phyloP scores from a whole-genome alignment of 2,329 filamentous ascomycete species.

The Calonectria naviculata region DNA sequence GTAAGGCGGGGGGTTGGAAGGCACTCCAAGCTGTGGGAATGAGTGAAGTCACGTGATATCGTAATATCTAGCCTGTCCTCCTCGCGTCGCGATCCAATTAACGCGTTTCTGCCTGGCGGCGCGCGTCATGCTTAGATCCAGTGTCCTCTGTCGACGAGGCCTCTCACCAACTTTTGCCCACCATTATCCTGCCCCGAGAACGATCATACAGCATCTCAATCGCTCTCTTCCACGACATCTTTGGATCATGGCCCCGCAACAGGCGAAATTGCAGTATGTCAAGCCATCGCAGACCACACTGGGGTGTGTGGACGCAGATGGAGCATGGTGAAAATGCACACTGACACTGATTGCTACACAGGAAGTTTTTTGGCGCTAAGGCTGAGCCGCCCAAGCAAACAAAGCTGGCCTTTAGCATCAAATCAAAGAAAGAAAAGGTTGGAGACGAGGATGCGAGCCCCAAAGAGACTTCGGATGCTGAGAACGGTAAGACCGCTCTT shows the following conservation, averaged over 20 bases:
- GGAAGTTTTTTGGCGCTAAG: conserved; percentile 84
- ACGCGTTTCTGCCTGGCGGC: conserved; percentile 52
- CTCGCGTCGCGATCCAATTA: conserved; percentile 45
- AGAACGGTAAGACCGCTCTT: conserved; percentile 46
- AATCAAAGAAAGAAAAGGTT: conserved; percentile 53
- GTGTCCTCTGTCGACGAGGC: conserved; percentile 34
- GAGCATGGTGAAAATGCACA: background rate
- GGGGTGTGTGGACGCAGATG: conserved; percentile 64
- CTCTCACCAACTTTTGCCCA: conserved; percentile 31
- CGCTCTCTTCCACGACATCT: conserved; percentile 16
- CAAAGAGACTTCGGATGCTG: conserved; percentile 52
- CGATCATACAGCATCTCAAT: conserved; percentile 13
- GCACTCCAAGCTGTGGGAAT: background rate
- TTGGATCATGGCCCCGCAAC: conserved; percentile 67
- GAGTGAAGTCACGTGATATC: conserved; percentile 37
- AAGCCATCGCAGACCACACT: conserved; percentile 78
- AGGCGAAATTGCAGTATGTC: conserved; percentile 91
- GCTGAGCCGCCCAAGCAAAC: conserved; percentile 75
- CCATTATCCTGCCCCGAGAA: conserved; percentile 22
- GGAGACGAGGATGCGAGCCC: conserved; percentile 40
- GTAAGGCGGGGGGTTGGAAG: too few species aligned
- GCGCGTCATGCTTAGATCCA: conserved; percentile 48
- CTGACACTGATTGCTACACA: conserved; percentile 49
- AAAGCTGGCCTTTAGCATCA: conserved; percentile 80
- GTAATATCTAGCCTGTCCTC: background rate